phyloP scores from a whole-genome alignment of 2,329 filamentous ascomycete species.

The Pyrenophora teres region DNA sequence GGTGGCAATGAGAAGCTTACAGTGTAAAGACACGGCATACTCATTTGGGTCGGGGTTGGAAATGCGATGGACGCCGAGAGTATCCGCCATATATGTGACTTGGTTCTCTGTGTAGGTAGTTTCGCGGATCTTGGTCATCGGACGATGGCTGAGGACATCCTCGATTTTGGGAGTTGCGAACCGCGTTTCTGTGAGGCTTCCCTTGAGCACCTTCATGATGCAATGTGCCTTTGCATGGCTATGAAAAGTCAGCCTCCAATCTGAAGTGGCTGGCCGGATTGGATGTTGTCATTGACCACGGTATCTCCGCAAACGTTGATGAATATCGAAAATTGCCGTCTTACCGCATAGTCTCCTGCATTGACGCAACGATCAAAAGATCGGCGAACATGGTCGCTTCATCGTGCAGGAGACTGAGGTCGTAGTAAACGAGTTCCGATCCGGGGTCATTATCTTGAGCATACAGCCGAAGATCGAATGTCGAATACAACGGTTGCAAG shows the following conservation, averaged over 20 bases:
- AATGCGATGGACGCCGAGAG: conserved; percentile 83
- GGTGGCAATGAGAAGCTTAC: conserved; percentile 49
- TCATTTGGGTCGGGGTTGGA: conserved; percentile 72
- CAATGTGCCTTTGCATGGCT: conserved; percentile 76
- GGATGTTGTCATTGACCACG: not conserved
- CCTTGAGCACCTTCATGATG: conserved; percentile 85
- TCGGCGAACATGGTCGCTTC: conserved; percentile 37
- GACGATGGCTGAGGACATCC: conserved; percentile 54
- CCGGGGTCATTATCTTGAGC: not conserved
- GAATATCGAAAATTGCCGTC: conserved; percentile 15
- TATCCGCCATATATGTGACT: conserved; percentile 88
- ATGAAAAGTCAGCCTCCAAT: conserved; percentile 1
- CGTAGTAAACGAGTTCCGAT: not conserved
- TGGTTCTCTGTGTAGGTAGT: conserved; percentile 71
- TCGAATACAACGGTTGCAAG: conserved; percentile 17
- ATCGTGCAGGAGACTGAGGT: conserved; percentile 32
- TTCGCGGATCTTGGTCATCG: conserved; percentile 68
- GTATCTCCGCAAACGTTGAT: not conserved
- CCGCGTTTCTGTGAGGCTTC: conserved; percentile 77
- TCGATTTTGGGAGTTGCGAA: conserved; percentile 70
- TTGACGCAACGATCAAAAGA: conserved; percentile 37
- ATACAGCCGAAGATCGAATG: conserved; percentile 4
- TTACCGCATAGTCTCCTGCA: conserved; percentile 35
- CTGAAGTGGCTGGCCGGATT: not conserved
- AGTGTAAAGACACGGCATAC: conserved; percentile 82